Conservation (phyloP, 306 rosid genomes). For the Heteromeles arbutifolia region DNA sequence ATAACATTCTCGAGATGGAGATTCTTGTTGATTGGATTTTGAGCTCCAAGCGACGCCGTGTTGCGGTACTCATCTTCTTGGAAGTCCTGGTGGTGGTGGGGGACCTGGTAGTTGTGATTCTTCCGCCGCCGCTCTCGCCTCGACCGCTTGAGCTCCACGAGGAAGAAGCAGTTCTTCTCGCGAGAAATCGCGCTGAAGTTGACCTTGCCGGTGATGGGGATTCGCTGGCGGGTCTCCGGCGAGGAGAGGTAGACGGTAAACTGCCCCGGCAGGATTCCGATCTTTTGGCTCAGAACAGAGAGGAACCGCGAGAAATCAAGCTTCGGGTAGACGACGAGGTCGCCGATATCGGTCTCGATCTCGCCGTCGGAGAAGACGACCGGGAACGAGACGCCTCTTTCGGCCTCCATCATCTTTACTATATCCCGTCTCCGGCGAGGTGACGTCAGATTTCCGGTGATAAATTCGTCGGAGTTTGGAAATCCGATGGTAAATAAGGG, state of each 20-base stretch:
- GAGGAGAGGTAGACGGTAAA: slow-evolving; percentile 43
- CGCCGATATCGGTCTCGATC: slow-evolving; percentile 37
- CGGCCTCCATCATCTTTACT: slow-evolving; percentile 20
- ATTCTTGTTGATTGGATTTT: neutral
- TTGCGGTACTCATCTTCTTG: neutral
- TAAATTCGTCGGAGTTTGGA: neutral
- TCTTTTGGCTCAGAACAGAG: slow-evolving; percentile 32
- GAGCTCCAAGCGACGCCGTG: neutral
- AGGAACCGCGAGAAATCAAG: slow-evolving; percentile 39
- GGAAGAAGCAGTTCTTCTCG: slow-evolving; percentile 38
- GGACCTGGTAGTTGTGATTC: neutral
- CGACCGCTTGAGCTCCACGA: slow-evolving; percentile 49
- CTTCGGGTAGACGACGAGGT: slow-evolving; percentile 27
- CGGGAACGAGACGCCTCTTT: slow-evolving; percentile 22
- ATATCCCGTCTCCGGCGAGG: neutral
- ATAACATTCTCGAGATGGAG: slow-evolving; percentile 33
- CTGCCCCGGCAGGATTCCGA: slow-evolving; percentile 50
- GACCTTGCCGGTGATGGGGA: slow-evolving; percentile 47
- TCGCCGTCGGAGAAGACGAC: slow-evolving; percentile 52
- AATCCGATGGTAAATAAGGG: neutral
- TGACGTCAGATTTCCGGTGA: neutral
- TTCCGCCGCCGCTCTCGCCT: slow-evolving; percentile 36
- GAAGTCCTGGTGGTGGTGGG: neutral
- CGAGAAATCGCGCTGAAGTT: slow-evolving; percentile 34
- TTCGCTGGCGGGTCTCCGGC: slow-evolving; percentile 19